These are phyloP conservation scores for Elongisporangium anandrum DNA, from an alignment of 352 stramenopile species.

Conservation along the genomic window DNA sequence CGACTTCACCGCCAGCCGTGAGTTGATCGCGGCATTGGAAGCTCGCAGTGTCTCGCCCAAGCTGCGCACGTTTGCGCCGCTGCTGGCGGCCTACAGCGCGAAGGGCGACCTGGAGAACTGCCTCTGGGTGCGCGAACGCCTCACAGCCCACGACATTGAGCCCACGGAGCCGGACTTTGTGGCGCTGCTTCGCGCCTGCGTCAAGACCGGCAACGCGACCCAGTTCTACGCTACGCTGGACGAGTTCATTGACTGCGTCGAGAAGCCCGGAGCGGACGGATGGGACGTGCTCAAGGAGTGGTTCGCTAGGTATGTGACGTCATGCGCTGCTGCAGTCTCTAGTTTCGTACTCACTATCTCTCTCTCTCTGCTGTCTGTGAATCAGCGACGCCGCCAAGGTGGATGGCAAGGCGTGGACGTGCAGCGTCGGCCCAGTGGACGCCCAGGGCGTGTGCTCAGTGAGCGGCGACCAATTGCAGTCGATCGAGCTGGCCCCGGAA, in stretches of 20 bases:
- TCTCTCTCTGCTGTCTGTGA: too few relatives aligned
- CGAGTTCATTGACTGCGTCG: constrained; percentile 56
- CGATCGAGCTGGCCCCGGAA: constrained; percentile 52
- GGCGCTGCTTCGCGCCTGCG: constrained; percentile 47
- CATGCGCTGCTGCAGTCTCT: background rate
- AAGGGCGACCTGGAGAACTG: constrained; percentile 52
- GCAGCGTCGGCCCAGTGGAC: constrained; percentile 46
- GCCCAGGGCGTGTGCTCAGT: constrained; percentile 50
- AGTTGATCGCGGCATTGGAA: constrained; percentile 51
- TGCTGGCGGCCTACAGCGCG: constrained; percentile 58
- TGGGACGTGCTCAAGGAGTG: constrained; percentile 71
- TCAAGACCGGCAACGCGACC: constrained; percentile 23
- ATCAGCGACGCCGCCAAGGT: constrained; percentile 54
- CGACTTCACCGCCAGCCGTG: constrained; percentile 48
- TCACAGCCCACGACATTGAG: constrained; percentile 41
- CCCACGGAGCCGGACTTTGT: constrained; percentile 62
- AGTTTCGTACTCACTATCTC: background rate
- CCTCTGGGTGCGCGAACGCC: constrained; percentile 45
- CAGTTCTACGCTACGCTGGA: constrained; percentile 57
- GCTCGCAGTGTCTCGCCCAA: constrained; percentile 43
- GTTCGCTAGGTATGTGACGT: constrained; percentile 49
- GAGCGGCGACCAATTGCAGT: constrained; percentile 56
- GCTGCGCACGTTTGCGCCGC: constrained; percentile 64
- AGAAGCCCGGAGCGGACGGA: constrained; percentile 30
- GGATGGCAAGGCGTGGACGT: constrained; percentile 54